Conservation (phyloP, 805 yeast species). For the Debaryomyces hansenii region DNA sequence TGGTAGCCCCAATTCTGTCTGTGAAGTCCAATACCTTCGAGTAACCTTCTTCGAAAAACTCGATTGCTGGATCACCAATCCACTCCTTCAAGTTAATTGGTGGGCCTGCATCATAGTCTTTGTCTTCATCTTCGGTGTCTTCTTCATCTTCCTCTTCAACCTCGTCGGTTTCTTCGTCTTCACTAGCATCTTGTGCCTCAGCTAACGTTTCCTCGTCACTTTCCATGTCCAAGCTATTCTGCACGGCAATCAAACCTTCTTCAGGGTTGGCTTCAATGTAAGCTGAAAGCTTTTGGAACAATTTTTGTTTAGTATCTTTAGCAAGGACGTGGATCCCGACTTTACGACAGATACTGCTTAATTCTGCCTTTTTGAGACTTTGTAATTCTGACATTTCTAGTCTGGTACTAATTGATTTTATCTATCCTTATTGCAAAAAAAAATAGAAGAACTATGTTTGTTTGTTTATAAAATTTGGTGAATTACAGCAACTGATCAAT, state of each 20-base stretch:
- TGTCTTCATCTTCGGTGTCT: constrained; percentile 36
- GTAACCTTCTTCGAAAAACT: constrained; percentile 22
- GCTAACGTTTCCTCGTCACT: constrained; percentile 19
- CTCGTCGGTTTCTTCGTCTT: constrained; percentile 23
- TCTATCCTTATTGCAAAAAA: neutral
- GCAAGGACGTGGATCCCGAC: constrained; percentile 33
- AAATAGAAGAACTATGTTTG: neutral
- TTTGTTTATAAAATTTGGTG: neutral
- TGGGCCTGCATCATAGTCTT: constrained; percentile 37
- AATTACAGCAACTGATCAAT: neutral
- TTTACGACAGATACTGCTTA: constrained; percentile 33
- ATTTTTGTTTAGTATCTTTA: constrained; percentile 43
- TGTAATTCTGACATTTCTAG: constrained; percentile 33
- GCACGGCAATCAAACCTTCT: constrained; percentile 20
- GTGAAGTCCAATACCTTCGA: constrained; percentile 29
- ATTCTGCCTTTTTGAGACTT: constrained; percentile 40
- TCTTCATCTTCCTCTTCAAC: constrained; percentile 25
- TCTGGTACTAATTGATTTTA: neutral
- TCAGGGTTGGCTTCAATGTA: constrained; percentile 28
- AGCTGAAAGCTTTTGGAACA: constrained; percentile 37
- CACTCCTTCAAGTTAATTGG: constrained; percentile 39
- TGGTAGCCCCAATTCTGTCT: constrained; percentile 36
- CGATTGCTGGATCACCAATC: constrained; percentile 39
- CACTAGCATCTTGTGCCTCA: constrained; percentile 16
- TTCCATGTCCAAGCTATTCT: constrained; percentile 17